Percentiles rank a stretch among this genome's conserved stretches.
phyloP scores from a whole-genome alignment of 1,139 yeast species.

The Candida smagusa region DNA sequence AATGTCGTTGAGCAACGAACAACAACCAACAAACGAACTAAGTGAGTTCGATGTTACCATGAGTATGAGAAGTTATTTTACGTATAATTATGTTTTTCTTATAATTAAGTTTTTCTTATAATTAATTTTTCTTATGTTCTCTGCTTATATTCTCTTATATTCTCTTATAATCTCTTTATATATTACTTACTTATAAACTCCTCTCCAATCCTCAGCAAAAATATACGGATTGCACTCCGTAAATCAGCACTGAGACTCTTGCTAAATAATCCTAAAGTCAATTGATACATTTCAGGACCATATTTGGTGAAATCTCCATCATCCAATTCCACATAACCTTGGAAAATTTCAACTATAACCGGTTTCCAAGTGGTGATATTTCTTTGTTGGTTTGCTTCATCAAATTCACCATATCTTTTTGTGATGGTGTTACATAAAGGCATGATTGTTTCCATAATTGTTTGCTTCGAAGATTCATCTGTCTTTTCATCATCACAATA shows the following conservation, averaged over 20 bases:
- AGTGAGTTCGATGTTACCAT: too few relatives aligned
- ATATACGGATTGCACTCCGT: slow-evolving; percentile 62
- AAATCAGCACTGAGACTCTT: slow-evolving; percentile 70
- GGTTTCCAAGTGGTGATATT: slow-evolving; percentile 88
- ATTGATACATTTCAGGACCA: slow-evolving; percentile 65
- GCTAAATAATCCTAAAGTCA: slow-evolving; percentile 63
- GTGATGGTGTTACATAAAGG: slow-evolving; percentile 73
- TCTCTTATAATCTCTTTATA: too few relatives aligned
- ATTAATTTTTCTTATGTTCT: too few relatives aligned
- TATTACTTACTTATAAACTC: slow-evolving; percentile 37
- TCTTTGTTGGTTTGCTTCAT: slow-evolving; percentile 73
- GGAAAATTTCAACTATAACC: slow-evolving; percentile 80
- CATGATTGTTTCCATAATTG: slow-evolving; percentile 53
- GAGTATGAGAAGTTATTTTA: too few relatives aligned
- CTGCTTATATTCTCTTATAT: too few relatives aligned
- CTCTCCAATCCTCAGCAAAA: slow-evolving; percentile 71
- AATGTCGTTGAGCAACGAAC: too few relatives aligned
- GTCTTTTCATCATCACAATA: slow-evolving; percentile 66
- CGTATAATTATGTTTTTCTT: too few relatives aligned
- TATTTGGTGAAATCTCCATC: slow-evolving; percentile 66
- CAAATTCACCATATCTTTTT: slow-evolving; percentile 66
- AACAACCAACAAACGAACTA: too few relatives aligned
- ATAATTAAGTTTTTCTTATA: too few relatives aligned
- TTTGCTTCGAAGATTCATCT: slow-evolving; percentile 28
- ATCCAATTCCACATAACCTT: slow-evolving; percentile 76